A percentile compares a stretch with the other conserved stretches of the same genome.
Conservation (phyloP, 352 stramenopile species). For the Pythium dissotocum region DNA sequence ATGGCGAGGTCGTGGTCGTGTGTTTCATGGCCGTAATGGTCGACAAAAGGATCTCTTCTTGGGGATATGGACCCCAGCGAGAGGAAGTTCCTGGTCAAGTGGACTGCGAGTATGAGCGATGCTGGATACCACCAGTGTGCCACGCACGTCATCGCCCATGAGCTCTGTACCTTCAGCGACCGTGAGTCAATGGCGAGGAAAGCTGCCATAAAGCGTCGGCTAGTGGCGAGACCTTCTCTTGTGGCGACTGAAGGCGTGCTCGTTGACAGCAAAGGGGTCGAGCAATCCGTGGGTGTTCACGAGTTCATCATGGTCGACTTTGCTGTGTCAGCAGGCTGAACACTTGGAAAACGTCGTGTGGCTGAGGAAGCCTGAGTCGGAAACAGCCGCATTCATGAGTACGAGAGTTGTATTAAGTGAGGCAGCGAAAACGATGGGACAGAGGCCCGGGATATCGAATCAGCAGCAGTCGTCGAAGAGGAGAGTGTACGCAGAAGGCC, state of each 20-base stretch:
- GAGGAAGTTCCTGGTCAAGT: slow-evolving; percentile 30
- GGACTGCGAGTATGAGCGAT: slow-evolving; percentile 26
- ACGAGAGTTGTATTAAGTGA: too few relatives aligned
- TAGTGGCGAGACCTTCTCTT: background rate
- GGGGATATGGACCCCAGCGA: slow-evolving; percentile 3
- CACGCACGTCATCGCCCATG: slow-evolving; percentile 30
- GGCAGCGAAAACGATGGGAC: too few relatives aligned
- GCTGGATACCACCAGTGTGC: slow-evolving; percentile 36
- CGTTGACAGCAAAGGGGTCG: background rate
- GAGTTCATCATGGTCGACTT: slow-evolving; percentile 23
- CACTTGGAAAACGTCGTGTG: slow-evolving; percentile 23
- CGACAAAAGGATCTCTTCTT: too few relatives aligned
- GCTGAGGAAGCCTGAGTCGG: background rate
- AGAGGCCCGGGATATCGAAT: too few relatives aligned
- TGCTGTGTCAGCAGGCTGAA: slow-evolving; percentile 1
- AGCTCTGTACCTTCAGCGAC: slow-evolving; percentile 22
- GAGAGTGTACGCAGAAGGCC: too few relatives aligned
- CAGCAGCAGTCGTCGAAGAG: too few relatives aligned
- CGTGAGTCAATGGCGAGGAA: background rate
- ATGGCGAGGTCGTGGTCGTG: background rate
- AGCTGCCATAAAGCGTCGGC: background rate
- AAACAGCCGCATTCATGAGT: too few relatives aligned
- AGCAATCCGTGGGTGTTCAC: background rate
- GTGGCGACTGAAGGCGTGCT: background rate
- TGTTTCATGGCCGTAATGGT: too few relatives aligned